phyloP scores from a whole-genome alignment of 768 basidiomycete species.

The Candolleomyces eurysporus region DNA sequence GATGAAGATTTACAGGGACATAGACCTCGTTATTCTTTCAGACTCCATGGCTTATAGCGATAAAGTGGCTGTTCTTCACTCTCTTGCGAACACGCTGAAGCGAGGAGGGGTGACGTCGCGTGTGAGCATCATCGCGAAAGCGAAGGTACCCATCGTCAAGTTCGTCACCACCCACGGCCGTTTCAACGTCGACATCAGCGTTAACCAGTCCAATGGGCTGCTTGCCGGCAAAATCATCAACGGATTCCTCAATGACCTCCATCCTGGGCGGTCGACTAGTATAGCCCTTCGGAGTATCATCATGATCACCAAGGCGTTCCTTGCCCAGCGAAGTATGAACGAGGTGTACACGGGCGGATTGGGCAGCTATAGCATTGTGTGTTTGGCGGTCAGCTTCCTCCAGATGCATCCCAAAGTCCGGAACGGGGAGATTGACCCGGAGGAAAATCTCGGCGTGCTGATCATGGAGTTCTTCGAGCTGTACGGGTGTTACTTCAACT shows the following conservation, averaged over 20 bases:
- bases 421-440: slow-evolving; percentile 80
- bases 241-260: slow-evolving; percentile 68
- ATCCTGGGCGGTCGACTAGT: slow-evolving; percentile 34
- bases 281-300: slow-evolving; percentile 77
- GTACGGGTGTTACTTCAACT: slow-evolving; percentile 91
- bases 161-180: slow-evolving; percentile 80
- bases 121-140: slow-evolving; percentile 88
- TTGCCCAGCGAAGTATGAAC: slow-evolving; percentile 89
- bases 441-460: slow-evolving; percentile 88
- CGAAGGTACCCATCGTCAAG: slow-evolving; percentile 96
- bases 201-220: slow-evolving; percentile 88
- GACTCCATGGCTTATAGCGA: slow-evolving; percentile 68
- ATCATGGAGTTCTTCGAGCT: slow-evolving; percentile 97
- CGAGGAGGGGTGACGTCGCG: slow-evolving; percentile 67
- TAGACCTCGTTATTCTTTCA: slow-evolving; percentile 90
- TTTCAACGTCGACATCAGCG: slow-evolving; percentile 89
- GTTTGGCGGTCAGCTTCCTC: slow-evolving; percentile 88
- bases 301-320: slow-evolving; percentile 86
- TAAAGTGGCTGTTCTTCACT: slow-evolving; percentile 67
- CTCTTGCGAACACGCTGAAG: slow-evolving; percentile 77
- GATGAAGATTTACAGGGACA: slow-evolving; percentile 61
- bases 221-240: slow-evolving; percentile 77
- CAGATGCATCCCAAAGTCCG: slow-evolving; percentile 98
- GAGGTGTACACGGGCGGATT: slow-evolving; percentile 97
- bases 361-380: slow-evolving; percentile 93